Percentiles rank a stretch among this genome's conserved stretches.
phyloP scores from a whole-genome alignment of 2,329 filamentous ascomycete species.

The Decorospora gaudefroyi region DNA sequence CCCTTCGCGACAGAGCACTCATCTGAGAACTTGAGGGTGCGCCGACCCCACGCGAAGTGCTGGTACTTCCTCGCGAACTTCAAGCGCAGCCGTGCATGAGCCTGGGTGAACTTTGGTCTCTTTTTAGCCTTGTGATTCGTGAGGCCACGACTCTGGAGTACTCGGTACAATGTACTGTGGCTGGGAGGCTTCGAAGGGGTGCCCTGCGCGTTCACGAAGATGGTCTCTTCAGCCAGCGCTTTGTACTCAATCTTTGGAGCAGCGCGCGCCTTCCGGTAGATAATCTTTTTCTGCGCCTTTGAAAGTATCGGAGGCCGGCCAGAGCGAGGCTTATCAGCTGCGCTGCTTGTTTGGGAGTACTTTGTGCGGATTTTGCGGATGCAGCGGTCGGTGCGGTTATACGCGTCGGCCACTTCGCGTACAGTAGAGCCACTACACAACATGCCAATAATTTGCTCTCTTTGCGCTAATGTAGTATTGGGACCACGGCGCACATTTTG shows the following conservation, averaged over 20 bases:
- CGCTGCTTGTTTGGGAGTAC: background rate
- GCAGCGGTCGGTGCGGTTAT: background rate
- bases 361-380: background rate
- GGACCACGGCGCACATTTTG: background rate
- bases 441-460: background rate
- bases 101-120: slow-evolving; percentile 3
- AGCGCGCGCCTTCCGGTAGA: slow-evolving; percentile 3
- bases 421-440: background rate
- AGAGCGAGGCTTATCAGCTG: slow-evolving; percentile 1
- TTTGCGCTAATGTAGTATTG: background rate
- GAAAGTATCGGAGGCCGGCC: slow-evolving; percentile 2
- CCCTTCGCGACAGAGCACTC: slow-evolving; percentile 23
- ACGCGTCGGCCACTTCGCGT: background rate
- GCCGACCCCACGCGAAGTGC: slow-evolving; percentile 6
- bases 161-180: slow-evolving; percentile 4
- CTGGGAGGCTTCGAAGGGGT: slow-evolving; percentile 4
- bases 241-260: slow-evolving; percentile 13
- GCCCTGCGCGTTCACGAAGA: background rate
- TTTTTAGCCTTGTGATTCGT: slow-evolving; percentile 3
- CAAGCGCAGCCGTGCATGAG: background rate
- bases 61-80: slow-evolving; percentile 7
- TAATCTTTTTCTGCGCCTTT: background rate
- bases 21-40: slow-evolving; percentile 15
- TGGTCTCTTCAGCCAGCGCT: slow-evolving; percentile 3
- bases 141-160: background rate